A percentile compares a stretch with the other conserved stretches of the same genome.
These are phyloP conservation scores for Mycena olivaceomarginata DNA, from an alignment of 768 basidiomycete species.

Conservation along the genomic window DNA sequence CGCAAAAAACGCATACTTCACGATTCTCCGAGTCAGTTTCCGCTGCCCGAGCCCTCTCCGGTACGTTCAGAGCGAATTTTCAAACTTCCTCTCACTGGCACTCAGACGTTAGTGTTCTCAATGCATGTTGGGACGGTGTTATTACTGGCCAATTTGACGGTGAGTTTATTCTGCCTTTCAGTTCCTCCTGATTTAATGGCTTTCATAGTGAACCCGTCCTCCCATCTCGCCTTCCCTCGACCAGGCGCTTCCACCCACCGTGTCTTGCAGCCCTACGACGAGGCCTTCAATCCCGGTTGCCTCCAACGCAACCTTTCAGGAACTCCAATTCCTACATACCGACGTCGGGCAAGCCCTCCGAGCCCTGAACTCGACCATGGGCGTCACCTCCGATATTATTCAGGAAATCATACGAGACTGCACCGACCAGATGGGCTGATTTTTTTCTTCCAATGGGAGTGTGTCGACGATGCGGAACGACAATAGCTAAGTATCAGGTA, in stretches of 20 bases:
- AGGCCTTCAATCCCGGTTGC: neutral
- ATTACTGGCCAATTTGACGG: neutral
- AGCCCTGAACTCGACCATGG: constrained; percentile 1
- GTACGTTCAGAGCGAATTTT: no score
- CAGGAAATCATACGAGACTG: neutral
- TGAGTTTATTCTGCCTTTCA: neutral
- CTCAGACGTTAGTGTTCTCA: neutral
- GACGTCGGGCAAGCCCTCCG: neutral
- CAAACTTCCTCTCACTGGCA: neutral
- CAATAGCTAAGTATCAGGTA: no score
- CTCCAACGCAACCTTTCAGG: neutral
- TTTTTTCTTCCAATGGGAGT: no score
- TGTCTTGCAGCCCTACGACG: neutral
- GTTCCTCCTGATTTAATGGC: neutral
- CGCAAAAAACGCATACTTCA: no score
- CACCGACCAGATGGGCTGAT: no score
- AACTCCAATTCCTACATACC: neutral
- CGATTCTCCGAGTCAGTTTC: no score
- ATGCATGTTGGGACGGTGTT: neutral
- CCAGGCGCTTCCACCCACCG: neutral
- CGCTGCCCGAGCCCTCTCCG: no score
- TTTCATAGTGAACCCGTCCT: neutral
- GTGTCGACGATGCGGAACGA: no score
- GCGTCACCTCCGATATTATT: neutral
- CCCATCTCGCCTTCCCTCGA: neutral